A percentile compares a stretch with the other conserved stretches of the same genome.
phyloP scores from a whole-genome alignment of 1,284 basidiomycete species.

The Inonotus hispidus region DNA sequence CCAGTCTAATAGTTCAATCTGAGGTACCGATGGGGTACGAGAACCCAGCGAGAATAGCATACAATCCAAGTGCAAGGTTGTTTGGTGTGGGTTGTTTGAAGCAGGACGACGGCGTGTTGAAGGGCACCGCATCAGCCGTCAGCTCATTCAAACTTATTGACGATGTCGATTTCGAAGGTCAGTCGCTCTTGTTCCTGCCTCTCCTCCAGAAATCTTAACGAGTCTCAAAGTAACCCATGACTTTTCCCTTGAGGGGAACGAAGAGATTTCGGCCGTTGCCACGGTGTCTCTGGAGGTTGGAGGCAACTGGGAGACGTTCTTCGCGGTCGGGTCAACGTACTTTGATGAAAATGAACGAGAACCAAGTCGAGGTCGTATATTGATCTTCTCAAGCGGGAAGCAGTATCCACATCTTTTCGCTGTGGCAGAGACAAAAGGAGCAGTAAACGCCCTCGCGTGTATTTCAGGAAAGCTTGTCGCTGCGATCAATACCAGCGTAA shows the following conservation, averaged over 20 bases:
- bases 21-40: constrained; percentile 67
- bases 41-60: constrained; percentile 58
- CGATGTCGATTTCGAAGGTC: constrained; percentile 60
- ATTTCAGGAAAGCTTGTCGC: constrained; percentile 52
- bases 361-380: constrained; percentile 52
- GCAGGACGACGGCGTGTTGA: constrained; percentile 48
- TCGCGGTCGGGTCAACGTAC: constrained; percentile 59
- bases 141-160: constrained; percentile 68
- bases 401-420: constrained; percentile 32
- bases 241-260: constrained; percentile 46
- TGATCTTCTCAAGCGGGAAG: constrained; percentile 38
- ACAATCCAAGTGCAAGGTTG: constrained; percentile 46
- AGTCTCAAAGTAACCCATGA: constrained; percentile 42
- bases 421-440: constrained; percentile 44
- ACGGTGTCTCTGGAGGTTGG: constrained; percentile 31
- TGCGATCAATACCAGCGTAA: constrained; percentile 70
- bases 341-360: constrained; percentile 47
- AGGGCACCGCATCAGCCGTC: constrained; percentile 41
- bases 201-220: neutral
- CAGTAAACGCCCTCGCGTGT: constrained; percentile 52
- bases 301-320: constrained; percentile 31
- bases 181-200: constrained; percentile 24
- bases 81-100: constrained; percentile 63
- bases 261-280: constrained; percentile 57
- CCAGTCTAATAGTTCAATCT: neutral